Conservation (phyloP, 2,329 filamentous ascomycete species). For the Gliomastix tumulicola region DNA sequence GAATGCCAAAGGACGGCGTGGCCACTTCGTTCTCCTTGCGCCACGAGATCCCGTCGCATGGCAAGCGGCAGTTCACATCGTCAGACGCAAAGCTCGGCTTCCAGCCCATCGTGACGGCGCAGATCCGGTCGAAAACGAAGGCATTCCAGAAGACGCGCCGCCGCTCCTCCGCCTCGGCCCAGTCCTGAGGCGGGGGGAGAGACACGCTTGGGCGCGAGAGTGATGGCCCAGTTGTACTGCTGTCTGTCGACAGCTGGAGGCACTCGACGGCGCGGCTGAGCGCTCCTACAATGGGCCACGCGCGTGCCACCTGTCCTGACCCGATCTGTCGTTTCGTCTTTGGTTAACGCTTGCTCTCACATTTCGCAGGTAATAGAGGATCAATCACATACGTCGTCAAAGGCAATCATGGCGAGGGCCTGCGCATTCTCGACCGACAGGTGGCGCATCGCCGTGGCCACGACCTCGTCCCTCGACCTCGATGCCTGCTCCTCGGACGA, state of each 20-base stretch:
- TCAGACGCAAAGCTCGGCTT: constrained; percentile 21
- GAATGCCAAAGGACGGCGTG: constrained; percentile 32
- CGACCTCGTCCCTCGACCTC: constrained; percentile 15
- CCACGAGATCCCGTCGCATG: constrained; percentile 29
- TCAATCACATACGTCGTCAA: constrained; percentile 20
- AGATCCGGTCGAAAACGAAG: constrained; percentile 21
- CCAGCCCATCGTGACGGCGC: too few relatives aligned
- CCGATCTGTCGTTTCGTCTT: constrained; percentile 14
- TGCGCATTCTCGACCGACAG: constrained; percentile 27
- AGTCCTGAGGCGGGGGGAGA: constrained; percentile 16
- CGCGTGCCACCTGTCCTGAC: constrained; percentile 12
- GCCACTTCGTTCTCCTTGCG: constrained; percentile 22
- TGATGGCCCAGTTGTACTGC: constrained; percentile 6
- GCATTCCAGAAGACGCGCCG: constrained; percentile 23
- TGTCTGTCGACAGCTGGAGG: constrained; percentile 16
- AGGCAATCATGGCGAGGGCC: constrained; percentile 26
- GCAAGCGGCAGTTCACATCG: constrained; percentile 17
- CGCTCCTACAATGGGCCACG: constrained; percentile 20
- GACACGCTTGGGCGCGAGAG: constrained; percentile 15
- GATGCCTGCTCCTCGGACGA: too few relatives aligned
- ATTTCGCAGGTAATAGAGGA: neutral
- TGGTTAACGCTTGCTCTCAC: neutral
- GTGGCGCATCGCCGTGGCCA: constrained; percentile 20
- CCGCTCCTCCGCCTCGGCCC: constrained; percentile 22
- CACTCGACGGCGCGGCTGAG: constrained; percentile 20